Conservation (phyloP, 2,329 filamentous ascomycete genomes). For the Exophiala phaeomuriformis region DNA sequence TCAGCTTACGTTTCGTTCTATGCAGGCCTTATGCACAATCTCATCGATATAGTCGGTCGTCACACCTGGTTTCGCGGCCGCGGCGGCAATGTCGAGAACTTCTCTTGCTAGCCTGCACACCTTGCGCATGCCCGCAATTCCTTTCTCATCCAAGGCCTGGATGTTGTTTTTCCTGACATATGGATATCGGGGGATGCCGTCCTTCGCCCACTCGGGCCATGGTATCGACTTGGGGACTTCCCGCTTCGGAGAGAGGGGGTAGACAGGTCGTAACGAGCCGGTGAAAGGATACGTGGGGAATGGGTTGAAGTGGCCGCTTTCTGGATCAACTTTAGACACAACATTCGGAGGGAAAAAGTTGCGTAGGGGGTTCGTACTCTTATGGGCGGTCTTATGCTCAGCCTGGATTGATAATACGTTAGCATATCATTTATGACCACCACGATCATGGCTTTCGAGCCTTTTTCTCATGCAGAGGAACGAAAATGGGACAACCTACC, state of each 20-base stretch:
- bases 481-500: slow-evolving; percentile 53
- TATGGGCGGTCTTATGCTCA: slow-evolving; percentile 78
- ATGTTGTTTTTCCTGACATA: slow-evolving; percentile 71
- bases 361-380: slow-evolving; percentile 68
- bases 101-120: slow-evolving; percentile 82
- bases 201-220: slow-evolving; percentile 78
- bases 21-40: slow-evolving; percentile 86
- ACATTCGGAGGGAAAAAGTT: slow-evolving; percentile 68
- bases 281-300: slow-evolving; percentile 83
- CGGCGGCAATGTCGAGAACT: slow-evolving; percentile 84
- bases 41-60: slow-evolving; percentile 95
- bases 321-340: slow-evolving; percentile 86
- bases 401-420: slow-evolving; percentile 44
- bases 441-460: slow-evolving; percentile 3
- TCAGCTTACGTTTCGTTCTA: slow-evolving; percentile 74
- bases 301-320: slow-evolving; percentile 81
- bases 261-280: slow-evolving; percentile 75
- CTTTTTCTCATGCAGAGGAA: slow-evolving; percentile 17
- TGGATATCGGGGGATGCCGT: slow-evolving; percentile 66
- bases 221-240: slow-evolving; percentile 71
- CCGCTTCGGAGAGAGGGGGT: slow-evolving; percentile 67
- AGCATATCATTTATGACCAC: background rate
- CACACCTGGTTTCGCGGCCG: slow-evolving; percentile 77
- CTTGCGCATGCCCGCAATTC: slow-evolving; percentile 84
- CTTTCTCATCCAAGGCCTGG: slow-evolving; percentile 69